These are phyloP conservation scores for Phanerochaete sordida DNA, from an alignment of 768 basidiomycete genomes.

Conservation along the genomic window DNA sequence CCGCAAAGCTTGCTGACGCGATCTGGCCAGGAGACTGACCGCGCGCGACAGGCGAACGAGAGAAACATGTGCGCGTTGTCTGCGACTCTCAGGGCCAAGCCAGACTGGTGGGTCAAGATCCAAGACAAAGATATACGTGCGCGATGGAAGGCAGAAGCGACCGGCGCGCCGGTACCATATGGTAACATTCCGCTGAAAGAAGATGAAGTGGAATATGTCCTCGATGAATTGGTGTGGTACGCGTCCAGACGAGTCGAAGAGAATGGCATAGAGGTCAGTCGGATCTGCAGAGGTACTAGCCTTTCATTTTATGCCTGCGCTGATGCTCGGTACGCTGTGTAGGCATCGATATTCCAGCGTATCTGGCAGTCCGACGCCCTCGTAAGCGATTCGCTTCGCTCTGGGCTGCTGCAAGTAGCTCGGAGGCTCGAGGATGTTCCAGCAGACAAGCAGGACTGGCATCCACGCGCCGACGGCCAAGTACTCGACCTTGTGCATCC, in stretches of 20 bases:
- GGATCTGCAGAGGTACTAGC: no score
- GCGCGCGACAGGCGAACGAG: neutral
- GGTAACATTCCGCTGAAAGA: neutral
- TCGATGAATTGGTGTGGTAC: neutral
- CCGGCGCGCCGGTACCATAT: neutral
- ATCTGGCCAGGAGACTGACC: neutral
- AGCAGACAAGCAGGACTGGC: conserved; percentile 40
- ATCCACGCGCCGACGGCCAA: conserved; percentile 39
- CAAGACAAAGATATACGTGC: neutral
- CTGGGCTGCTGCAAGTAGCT: neutral
- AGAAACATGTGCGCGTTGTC: neutral
- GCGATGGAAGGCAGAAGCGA: neutral
- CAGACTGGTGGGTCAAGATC: neutral
- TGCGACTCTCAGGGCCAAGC: neutral
- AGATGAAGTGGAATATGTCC: neutral
- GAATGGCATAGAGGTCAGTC: neutral
- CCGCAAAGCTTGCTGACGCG: no score
- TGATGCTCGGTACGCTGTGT: neutral
- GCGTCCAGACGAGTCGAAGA: neutral
- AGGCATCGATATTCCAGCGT: neutral
- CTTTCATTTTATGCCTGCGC: neutral
- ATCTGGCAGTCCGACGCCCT: neutral
- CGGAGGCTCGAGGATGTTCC: conserved; percentile 33
- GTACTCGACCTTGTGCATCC: conserved; percentile 47
- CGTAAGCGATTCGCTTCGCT: neutral